Evolutionary conservation across 148 eudicot genomes (phyloP).

Genomic region (Vaccinium vitisidaea): DNA sequence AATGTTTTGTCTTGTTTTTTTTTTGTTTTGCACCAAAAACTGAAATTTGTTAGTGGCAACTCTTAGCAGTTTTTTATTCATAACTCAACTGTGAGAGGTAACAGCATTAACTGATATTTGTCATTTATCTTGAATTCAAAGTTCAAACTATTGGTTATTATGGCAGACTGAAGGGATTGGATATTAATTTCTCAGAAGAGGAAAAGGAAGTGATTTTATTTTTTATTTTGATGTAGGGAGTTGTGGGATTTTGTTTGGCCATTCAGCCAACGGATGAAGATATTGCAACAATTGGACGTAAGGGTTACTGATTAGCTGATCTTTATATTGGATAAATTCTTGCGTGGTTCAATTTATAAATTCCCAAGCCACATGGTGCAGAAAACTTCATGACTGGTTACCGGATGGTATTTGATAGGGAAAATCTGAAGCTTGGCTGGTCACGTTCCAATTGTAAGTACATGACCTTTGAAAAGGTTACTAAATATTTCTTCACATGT

Average conservation of each 20-base stretch:
- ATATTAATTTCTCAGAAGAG: not conserved
- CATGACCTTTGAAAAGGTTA: not conserved
- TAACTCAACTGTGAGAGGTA: not conserved
- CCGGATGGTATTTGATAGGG: slow-evolving; percentile 89
- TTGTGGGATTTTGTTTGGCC: slow-evolving; percentile 77
- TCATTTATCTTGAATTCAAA: not conserved
- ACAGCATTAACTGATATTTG: not conserved
- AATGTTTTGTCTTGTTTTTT: not conserved
- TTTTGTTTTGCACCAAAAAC: not conserved
- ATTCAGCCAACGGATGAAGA: slow-evolving; percentile 49
- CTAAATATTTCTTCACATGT: not conserved
- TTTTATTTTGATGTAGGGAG: slow-evolving; percentile 40
- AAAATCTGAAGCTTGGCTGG: slow-evolving; percentile 86
- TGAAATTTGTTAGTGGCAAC: not conserved
- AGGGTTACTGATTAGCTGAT: slow-evolving; percentile 24
- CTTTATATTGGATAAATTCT: not conserved
- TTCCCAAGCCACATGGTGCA: slow-evolving; percentile 35
- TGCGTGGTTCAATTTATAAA: not conserved
- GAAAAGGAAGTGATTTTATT: not conserved
- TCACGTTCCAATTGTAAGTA: slow-evolving; percentile 85
- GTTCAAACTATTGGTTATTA: not conserved
- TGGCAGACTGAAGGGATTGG: not conserved
- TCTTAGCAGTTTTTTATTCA: not conserved
- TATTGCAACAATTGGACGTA: slow-evolving; percentile 80
- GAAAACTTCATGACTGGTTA: slow-evolving; percentile 93